These are phyloP conservation scores for Fragaria iinumae DNA, from an alignment of 306 rosid genomes.

Conservation along the genomic window DNA sequence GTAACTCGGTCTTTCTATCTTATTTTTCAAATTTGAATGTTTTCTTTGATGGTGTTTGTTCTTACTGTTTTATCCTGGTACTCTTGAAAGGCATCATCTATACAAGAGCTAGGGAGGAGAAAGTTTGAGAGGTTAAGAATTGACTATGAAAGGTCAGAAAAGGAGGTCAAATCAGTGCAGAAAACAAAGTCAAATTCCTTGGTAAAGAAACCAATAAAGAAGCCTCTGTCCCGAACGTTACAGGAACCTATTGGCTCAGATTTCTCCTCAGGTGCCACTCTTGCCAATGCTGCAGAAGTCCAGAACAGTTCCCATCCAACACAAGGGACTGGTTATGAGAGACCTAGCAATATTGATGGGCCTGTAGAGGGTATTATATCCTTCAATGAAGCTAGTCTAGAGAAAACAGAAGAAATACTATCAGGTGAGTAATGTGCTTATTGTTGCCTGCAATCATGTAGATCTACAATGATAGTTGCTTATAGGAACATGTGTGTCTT, in stretches of 20 bases:
- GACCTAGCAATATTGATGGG: slow-evolving; percentile 64
- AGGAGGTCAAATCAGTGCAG: slow-evolving; percentile 71
- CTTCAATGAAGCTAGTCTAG: slow-evolving; percentile 63
- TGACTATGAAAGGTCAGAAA: slow-evolving; percentile 53
- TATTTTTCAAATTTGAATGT: slow-evolving; percentile 5
- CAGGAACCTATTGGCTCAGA: slow-evolving; percentile 94
- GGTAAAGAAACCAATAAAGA: slow-evolving; percentile 68
- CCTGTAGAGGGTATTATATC: slow-evolving; percentile 63
- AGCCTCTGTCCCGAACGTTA: slow-evolving; percentile 53
- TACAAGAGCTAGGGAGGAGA: slow-evolving; percentile 86
- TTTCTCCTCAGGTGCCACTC: slow-evolving; percentile 91
- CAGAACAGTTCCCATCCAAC: slow-evolving; percentile 51
- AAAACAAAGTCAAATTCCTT: slow-evolving; percentile 56
- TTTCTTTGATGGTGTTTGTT: slow-evolving; percentile 15
- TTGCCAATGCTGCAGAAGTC: slow-evolving; percentile 65
- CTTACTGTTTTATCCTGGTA: slow-evolving; percentile 24
- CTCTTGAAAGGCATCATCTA: slow-evolving; percentile 73
- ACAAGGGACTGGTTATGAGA: slow-evolving; percentile 59
- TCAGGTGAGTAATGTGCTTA: slow-evolving; percentile 53
- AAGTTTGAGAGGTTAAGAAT: slow-evolving; percentile 79
- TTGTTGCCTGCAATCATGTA: slow-evolving; percentile 8
- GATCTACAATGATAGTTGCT: not conserved
- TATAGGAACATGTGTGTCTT: slow-evolving; percentile 2
- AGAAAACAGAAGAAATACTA: slow-evolving; percentile 66
- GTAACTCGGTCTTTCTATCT: slow-evolving; percentile 34